These are phyloP conservation scores for Penicillium tannophilum DNA, from an alignment of 495 filamentous ascomycete species.

Conservation along the genomic window DNA sequence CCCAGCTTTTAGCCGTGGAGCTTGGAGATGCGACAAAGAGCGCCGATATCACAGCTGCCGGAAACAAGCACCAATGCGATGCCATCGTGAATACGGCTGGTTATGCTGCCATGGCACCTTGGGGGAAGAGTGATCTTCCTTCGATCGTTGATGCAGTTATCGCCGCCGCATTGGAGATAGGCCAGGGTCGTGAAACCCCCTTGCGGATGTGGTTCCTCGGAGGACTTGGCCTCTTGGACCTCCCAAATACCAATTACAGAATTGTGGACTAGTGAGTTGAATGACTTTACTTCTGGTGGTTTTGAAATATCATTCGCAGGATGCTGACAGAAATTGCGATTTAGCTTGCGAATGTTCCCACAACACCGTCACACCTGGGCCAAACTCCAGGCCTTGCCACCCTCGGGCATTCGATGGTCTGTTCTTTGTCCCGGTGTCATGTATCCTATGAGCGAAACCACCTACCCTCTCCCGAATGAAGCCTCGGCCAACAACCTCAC, in stretches of 20 bases:
- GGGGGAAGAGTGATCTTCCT: slow-evolving; percentile 26
- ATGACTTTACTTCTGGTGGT: not conserved
- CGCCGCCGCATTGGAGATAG: slow-evolving; percentile 27
- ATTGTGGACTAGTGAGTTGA: slow-evolving; percentile 33
- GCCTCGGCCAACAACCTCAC: slow-evolving; percentile 27
- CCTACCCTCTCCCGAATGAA: slow-evolving; percentile 17
- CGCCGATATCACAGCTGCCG: slow-evolving; percentile 32
- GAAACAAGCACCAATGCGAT: slow-evolving; percentile 35
- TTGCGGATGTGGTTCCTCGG: slow-evolving; percentile 37
- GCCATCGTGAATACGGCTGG: slow-evolving; percentile 45
- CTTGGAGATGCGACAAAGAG: slow-evolving; percentile 42
- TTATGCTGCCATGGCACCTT: slow-evolving; percentile 26
- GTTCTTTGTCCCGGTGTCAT: slow-evolving; percentile 29
- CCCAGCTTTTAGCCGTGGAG: slow-evolving; percentile 29
- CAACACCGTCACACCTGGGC: slow-evolving; percentile 32
- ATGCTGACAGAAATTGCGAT: slow-evolving; percentile 11
- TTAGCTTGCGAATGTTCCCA: slow-evolving; percentile 29
- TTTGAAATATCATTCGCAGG: not conserved
- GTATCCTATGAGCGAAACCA: slow-evolving; percentile 21
- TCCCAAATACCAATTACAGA: slow-evolving; percentile 22
- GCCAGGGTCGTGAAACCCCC: slow-evolving; percentile 25
- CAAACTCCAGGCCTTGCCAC: slow-evolving; percentile 23
- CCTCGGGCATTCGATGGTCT: slow-evolving; percentile 33
- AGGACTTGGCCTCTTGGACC: slow-evolving; percentile 27
- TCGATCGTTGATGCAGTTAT: slow-evolving; percentile 33